phyloP scores from a whole-genome alignment of 2,329 filamentous ascomycete species.

The Leptographium galeiforme region DNA sequence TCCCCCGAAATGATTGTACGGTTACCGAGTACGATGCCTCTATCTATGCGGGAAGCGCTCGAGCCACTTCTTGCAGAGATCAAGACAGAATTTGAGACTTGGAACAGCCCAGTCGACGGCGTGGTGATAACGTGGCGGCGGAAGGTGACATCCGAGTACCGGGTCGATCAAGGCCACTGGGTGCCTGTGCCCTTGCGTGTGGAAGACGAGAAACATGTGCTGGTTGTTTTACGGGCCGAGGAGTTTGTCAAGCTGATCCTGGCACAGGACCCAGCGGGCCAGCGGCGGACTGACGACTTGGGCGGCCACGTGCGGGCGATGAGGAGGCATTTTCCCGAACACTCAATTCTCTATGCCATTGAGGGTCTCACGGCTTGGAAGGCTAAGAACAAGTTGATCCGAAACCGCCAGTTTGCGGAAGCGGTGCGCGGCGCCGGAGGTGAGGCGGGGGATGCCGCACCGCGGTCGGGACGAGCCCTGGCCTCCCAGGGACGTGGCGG shows the following conservation, averaged over 20 bases:
- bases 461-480: not conserved
- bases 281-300: conserved; percentile 20
- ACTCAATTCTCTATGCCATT: conserved; percentile 54
- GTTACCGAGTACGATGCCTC: conserved; percentile 43
- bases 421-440: conserved; percentile 35
- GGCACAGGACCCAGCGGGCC: conserved; percentile 12
- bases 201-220: conserved; percentile 43
- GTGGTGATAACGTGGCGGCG: conserved; percentile 57
- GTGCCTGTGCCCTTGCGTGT: conserved; percentile 43
- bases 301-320: conserved; percentile 45
- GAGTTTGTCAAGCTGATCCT: conserved; percentile 52
- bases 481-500: conserved; percentile 11
- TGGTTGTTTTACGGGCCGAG: conserved; percentile 48
- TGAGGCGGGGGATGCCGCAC: not conserved
- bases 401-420: conserved; percentile 55
- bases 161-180: conserved; percentile 48
- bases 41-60: conserved; percentile 30
- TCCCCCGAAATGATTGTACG: conserved; percentile 67
- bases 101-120: conserved; percentile 32
- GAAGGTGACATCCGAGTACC: conserved; percentile 50
- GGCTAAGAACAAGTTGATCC: conserved; percentile 52
- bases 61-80: conserved; percentile 36
- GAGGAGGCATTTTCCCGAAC: conserved; percentile 35
- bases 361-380: conserved; percentile 55
- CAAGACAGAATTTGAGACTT: conserved; percentile 30